A percentile compares a stretch with the other conserved stretches of the same genome.
Evolutionary conservation across 169 alveolate genomes (phyloP).

Genomic region (Plasmodium gallinaceum): DNA sequence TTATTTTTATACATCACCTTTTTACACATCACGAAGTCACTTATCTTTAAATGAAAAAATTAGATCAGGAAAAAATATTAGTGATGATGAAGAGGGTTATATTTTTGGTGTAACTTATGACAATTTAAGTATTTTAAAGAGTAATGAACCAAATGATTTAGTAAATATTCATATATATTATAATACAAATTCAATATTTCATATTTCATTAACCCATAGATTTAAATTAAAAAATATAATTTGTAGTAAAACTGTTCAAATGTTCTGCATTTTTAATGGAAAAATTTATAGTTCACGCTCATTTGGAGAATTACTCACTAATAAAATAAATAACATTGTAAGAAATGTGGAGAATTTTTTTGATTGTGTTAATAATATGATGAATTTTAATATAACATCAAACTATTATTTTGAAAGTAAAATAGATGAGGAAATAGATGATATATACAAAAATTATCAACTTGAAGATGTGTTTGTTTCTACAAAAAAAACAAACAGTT

Average conservation of each 20-base stretch:
- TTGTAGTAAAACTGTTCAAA: constrained; percentile 38
- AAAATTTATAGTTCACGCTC: constrained; percentile 63
- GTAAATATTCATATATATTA: constrained; percentile 60
- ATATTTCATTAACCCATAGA: constrained; percentile 42
- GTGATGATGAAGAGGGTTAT: constrained; percentile 72
- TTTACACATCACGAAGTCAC: constrained; percentile 57
- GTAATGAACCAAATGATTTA: constrained; percentile 47
- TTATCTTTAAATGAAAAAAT: constrained; percentile 66
- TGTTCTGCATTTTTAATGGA: constrained; percentile 71
- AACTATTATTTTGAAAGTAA: constrained; percentile 57
- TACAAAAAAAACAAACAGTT: constrained; percentile 31
- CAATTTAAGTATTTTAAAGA: constrained; percentile 44
- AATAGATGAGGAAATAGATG: constrained; percentile 11
- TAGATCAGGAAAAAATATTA: constrained; percentile 36
- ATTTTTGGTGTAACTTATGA: constrained; percentile 53
- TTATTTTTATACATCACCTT: constrained; percentile 74
- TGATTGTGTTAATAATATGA: constrained; percentile 60
- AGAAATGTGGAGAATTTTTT: constrained; percentile 53
- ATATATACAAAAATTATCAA: constrained; percentile 6
- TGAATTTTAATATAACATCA: constrained; percentile 60
- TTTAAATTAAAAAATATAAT: constrained; percentile 37
- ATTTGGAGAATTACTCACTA: constrained; percentile 67
- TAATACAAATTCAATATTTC: constrained; percentile 66
- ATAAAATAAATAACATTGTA: constrained; percentile 62
- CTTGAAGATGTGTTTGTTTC: constrained; percentile 50